Percentiles rank a stretch among this genome's conserved stretches.
Conservation (phyloP, 768 basidiomycete genomes). For the Clathrus columnatus region DNA sequence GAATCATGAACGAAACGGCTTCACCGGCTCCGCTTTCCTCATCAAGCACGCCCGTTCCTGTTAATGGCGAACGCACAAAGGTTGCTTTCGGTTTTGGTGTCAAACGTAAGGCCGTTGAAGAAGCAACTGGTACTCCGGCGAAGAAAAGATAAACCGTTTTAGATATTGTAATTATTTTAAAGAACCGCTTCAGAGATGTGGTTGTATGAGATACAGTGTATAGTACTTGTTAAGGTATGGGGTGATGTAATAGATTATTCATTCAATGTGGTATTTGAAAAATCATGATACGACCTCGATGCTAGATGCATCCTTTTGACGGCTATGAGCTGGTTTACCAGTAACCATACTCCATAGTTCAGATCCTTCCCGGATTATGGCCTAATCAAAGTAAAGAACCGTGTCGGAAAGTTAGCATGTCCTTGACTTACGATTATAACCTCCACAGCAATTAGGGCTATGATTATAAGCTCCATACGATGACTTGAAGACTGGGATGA, state of each 20-base stretch:
- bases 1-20: constrained; percentile 51
- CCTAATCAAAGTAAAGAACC: constrained; percentile 7
- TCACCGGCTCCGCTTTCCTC: constrained; percentile 42
- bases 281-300: neutral
- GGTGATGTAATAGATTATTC: no score
- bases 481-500: constrained; percentile 67
- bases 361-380: constrained; percentile 18
- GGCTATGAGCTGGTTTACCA: neutral
- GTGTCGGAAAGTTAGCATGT: neutral
- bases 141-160: constrained; percentile 38
- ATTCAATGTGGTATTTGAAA: no score
- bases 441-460: constrained; percentile 88
- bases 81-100: constrained; percentile 68
- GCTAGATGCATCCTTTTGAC: neutral
- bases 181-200: neutral
- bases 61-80: constrained; percentile 55
- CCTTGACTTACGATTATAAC: constrained; percentile 64
- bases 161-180: neutral
- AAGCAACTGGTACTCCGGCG: constrained; percentile 58
- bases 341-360: constrained; percentile 16
- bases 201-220: no score
- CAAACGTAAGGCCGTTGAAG: constrained; percentile 66
- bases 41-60: constrained; percentile 38
- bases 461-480: constrained; percentile 94
- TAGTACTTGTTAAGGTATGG: no score